phyloP scores from a whole-genome alignment of 768 basidiomycete genomes.

The Lactarius quietus region DNA sequence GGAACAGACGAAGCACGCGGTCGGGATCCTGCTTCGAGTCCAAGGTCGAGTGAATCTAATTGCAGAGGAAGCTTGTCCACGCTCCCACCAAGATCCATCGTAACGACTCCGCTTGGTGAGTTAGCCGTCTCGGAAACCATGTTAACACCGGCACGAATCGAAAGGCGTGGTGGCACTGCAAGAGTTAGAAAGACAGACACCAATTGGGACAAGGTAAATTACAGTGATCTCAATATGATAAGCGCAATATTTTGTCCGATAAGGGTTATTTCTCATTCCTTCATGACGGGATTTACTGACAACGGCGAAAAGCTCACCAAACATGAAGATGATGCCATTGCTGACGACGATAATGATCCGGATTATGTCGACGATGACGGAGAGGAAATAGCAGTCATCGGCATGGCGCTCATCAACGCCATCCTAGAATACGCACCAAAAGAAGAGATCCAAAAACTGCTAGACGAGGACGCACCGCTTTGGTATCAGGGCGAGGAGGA shows the following conservation, averaged over 20 bases:
- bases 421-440: slow-evolving; percentile 50
- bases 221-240: background rate
- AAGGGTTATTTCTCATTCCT: background rate
- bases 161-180: background rate
- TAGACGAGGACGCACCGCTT: slow-evolving; percentile 68
- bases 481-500: slow-evolving; percentile 83
- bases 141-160: background rate
- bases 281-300: background rate
- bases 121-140: background rate
- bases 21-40: slow-evolving; percentile 8
- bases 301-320: background rate
- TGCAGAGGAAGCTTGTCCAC: slow-evolving; percentile 5
- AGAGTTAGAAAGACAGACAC: background rate
- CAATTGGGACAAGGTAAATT: background rate
- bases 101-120: background rate
- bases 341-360: slow-evolving; percentile 16
- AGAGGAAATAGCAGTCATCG: slow-evolving; percentile 38
- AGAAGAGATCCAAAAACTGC: slow-evolving; percentile 44
- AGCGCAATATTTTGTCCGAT: background rate
- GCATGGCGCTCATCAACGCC: slow-evolving; percentile 54
- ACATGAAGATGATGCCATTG: background rate
- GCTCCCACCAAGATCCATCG: slow-evolving; percentile 4
- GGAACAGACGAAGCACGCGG: slow-evolving; percentile 33
- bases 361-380: slow-evolving; percentile 26
- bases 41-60: slow-evolving; percentile 11